A percentile compares a stretch with the other conserved stretches of the same genome.
phyloP scores from a whole-genome alignment of 768 basidiomycete species.

The Termitomyces sp. region DNA sequence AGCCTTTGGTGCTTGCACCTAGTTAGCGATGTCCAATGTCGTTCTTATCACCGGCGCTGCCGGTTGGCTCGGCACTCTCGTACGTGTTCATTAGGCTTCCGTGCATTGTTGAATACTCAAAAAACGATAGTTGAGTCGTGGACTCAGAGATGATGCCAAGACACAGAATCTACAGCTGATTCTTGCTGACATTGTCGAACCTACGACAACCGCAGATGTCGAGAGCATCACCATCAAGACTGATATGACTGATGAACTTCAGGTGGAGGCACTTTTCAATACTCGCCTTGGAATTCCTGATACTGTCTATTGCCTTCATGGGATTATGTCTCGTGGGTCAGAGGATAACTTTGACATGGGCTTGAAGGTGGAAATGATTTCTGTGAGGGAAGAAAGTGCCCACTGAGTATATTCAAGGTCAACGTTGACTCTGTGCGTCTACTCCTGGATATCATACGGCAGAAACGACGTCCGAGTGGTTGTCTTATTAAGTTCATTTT shows the following conservation, averaged over 20 bases:
- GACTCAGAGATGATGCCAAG: slow-evolving; percentile 24
- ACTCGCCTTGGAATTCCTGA: slow-evolving; percentile 35
- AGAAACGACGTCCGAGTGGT: slow-evolving; percentile 15
- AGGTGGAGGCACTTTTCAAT: slow-evolving; percentile 32
- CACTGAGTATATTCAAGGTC: slow-evolving; percentile 25
- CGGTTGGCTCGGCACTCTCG: slow-evolving; percentile 35
- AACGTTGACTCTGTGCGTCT: slow-evolving; percentile 53
- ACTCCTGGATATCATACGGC: slow-evolving; percentile 32
- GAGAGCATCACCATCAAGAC: slow-evolving; percentile 30
- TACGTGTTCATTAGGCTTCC: slow-evolving; percentile 15
- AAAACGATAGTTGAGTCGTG: slow-evolving; percentile 28
- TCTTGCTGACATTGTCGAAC: slow-evolving; percentile 44
- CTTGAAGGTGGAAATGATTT: slow-evolving; percentile 30
- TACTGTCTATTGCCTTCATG: slow-evolving; percentile 45
- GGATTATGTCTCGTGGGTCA: slow-evolving; percentile 59
- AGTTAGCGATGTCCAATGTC: slow-evolving; percentile 22
- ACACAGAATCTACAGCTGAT: slow-evolving; percentile 40
- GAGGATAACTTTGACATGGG: slow-evolving; percentile 58
- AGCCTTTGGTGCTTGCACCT: not conserved
- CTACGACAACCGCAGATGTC: slow-evolving; percentile 25
- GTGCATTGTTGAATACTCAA: not conserved
- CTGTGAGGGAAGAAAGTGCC: not conserved
- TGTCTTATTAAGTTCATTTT: slow-evolving; percentile 48
- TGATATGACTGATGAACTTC: slow-evolving; percentile 32
- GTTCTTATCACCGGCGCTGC: slow-evolving; percentile 42